A percentile compares a stretch with the other conserved stretches of the same genome.
These are phyloP conservation scores for Raffaelea arxii DNA, from an alignment of 2,329 filamentous ascomycete species.

Conservation along the genomic window DNA sequence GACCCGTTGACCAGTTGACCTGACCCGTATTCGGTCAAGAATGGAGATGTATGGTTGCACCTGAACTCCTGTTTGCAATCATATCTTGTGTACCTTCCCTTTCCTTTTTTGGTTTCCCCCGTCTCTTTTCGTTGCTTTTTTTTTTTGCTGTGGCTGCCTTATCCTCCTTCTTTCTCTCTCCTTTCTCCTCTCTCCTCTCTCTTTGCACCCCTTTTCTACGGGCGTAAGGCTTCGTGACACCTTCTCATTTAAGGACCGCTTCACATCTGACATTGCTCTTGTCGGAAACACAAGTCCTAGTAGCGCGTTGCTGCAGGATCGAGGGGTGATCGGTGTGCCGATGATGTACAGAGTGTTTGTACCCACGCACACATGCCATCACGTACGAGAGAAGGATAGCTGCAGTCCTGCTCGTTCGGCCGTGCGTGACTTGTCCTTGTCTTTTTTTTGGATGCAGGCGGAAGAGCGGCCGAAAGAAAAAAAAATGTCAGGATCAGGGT, in stretches of 20 bases:
- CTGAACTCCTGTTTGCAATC: background rate
- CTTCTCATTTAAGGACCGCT: background rate
- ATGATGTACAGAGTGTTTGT: too few relatives aligned
- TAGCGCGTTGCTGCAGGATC: constrained; percentile 17
- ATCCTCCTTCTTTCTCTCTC: background rate
- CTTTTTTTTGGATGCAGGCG: background rate
- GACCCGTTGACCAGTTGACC: too few relatives aligned
- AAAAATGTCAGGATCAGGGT: background rate
- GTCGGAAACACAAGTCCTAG: background rate
- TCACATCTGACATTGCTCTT: background rate
- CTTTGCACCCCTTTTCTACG: background rate
- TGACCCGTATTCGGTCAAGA: too few relatives aligned
- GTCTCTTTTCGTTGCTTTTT: background rate
- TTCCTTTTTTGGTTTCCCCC: background rate
- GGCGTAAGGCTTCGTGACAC: background rate
- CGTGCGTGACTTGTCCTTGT: background rate
- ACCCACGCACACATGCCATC: too few relatives aligned
- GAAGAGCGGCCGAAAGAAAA: background rate
- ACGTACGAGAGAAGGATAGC: constrained; percentile 12
- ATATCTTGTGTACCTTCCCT: background rate
- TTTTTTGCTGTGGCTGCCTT: background rate
- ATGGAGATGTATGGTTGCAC: background rate
- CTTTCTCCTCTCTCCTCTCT: background rate
- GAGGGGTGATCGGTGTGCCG: constrained; percentile 1
- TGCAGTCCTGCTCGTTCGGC: constrained; percentile 8